Evolutionary conservation across 140 eudicot species (phyloP).

Genomic region (Anethum foeniculum): DNA sequence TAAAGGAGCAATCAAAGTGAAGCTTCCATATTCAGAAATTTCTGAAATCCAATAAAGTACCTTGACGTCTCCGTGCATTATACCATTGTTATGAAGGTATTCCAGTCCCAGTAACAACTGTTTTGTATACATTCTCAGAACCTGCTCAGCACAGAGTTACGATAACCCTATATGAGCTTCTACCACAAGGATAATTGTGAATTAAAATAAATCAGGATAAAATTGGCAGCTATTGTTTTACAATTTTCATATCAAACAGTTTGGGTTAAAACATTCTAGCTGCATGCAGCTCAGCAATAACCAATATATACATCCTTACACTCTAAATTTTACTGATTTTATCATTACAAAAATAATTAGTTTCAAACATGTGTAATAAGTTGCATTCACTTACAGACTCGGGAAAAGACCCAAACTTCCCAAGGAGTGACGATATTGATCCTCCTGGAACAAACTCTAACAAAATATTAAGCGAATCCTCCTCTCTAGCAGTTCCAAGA

Average conservation of each 20-base stretch:
- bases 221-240: background rate
- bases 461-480: conserved; percentile 69
- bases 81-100: conserved; percentile 82
- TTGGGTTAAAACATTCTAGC: background rate
- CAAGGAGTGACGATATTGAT: conserved; percentile 83
- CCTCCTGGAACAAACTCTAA: conserved; percentile 98
- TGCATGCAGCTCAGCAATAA: background rate
- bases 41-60: conserved; percentile 25
- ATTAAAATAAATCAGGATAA: background rate
- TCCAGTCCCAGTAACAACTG: conserved; percentile 76
- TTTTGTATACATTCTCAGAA: conserved; percentile 82
- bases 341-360: background rate
- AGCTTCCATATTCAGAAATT: background rate
- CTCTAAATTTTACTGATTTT: background rate
- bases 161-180: conserved; percentile 10
- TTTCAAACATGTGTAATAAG: background rate
- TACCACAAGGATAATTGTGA: background rate
- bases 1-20: background rate
- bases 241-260: no score
- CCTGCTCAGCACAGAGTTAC: conserved; percentile 41
- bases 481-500: conserved; percentile 88
- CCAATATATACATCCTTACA: background rate
- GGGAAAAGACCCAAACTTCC: conserved; percentile 94
- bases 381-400: conserved; percentile 70
- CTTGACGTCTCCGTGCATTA: conserved; percentile 96